Conservation (phyloP, 1,284 basidiomycete species). For the Ustilago trichophora region DNA sequence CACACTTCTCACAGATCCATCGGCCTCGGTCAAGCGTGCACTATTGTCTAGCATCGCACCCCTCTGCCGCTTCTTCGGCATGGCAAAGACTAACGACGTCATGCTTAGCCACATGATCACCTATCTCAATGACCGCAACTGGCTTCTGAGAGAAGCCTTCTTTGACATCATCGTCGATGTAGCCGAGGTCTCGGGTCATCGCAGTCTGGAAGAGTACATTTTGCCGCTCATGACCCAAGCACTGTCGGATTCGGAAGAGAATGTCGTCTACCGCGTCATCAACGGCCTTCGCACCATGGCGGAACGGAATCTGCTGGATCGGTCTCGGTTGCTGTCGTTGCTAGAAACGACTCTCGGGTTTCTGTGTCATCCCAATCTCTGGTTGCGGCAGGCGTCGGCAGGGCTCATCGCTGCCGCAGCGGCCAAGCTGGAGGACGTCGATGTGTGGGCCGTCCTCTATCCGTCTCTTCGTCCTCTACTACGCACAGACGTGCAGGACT, state of each 20-base stretch:
- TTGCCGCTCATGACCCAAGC: slow-evolving; percentile 94
- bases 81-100: slow-evolving; percentile 91
- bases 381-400: slow-evolving; percentile 93
- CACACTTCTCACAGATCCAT: slow-evolving; percentile 72
- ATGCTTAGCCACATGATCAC: slow-evolving; percentile 97
- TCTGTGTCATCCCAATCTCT: slow-evolving; percentile 93
- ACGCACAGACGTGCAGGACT: slow-evolving; percentile 79
- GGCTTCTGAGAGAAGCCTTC: slow-evolving; percentile 88
- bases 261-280: slow-evolving; percentile 87
- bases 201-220: slow-evolving; percentile 75
- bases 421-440: slow-evolving; percentile 73
- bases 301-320: slow-evolving; percentile 84
- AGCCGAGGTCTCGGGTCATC: slow-evolving; percentile 68
- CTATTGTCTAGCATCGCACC: slow-evolving; percentile 80
- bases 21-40: slow-evolving; percentile 71
- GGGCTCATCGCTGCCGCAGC: slow-evolving; percentile 84
- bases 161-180: slow-evolving; percentile 96
- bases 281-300: slow-evolving; percentile 83
- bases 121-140: slow-evolving; percentile 91
- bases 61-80: slow-evolving; percentile 89
- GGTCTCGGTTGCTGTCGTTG: slow-evolving; percentile 92
- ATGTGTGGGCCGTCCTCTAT: slow-evolving; percentile 96
- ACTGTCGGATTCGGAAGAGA: slow-evolving; percentile 85
- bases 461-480: slow-evolving; percentile 86
- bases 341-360: slow-evolving; percentile 87